Percentiles rank a stretch among this genome's conserved stretches.
Conservation (phyloP, 73 alveolate species). For the Effrenium voratum region DNA sequence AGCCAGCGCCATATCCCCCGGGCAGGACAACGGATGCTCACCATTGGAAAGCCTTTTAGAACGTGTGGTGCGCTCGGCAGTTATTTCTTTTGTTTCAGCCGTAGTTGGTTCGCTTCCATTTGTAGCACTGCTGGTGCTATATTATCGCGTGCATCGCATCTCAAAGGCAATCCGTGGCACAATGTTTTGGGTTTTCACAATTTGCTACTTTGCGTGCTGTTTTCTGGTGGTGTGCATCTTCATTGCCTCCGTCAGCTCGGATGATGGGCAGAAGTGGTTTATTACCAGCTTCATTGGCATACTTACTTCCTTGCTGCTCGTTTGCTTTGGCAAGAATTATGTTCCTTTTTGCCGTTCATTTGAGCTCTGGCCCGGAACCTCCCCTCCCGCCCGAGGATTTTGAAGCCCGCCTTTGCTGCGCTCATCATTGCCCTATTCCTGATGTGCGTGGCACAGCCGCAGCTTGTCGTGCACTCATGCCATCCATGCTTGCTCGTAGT, state of each 20-base stretch:
- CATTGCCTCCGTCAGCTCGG: conserved; percentile 28
- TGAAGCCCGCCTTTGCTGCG: too few species aligned
- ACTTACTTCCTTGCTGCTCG: background rate
- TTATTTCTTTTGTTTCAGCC: background rate
- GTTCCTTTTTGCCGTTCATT: too few species aligned
- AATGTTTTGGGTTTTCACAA: conserved; percentile 7
- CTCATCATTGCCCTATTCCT: too few species aligned
- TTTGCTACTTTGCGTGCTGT: background rate
- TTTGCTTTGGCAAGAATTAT: too few species aligned
- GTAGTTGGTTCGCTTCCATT: conserved; percentile 23
- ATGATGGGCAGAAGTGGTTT: conserved; percentile 31
- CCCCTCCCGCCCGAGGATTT: too few species aligned
- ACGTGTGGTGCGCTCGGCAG: background rate
- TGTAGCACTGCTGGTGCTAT: background rate
- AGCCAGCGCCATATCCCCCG: background rate
- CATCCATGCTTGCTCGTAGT: too few species aligned
- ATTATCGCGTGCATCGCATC: background rate
- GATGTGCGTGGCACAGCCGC: too few species aligned
- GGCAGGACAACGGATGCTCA: conserved; percentile 25
- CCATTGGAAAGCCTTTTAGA: conserved; percentile 17
- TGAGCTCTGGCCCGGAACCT: too few species aligned
- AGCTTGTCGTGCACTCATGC: too few species aligned
- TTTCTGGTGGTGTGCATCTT: conserved; percentile 46
- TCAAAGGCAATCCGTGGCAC: background rate
- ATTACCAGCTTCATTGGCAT: background rate